Evolutionary conservation across 2,329 filamentous ascomycete genomes (phyloP).

Genomic region (Colletotrichum sp.): DNA sequence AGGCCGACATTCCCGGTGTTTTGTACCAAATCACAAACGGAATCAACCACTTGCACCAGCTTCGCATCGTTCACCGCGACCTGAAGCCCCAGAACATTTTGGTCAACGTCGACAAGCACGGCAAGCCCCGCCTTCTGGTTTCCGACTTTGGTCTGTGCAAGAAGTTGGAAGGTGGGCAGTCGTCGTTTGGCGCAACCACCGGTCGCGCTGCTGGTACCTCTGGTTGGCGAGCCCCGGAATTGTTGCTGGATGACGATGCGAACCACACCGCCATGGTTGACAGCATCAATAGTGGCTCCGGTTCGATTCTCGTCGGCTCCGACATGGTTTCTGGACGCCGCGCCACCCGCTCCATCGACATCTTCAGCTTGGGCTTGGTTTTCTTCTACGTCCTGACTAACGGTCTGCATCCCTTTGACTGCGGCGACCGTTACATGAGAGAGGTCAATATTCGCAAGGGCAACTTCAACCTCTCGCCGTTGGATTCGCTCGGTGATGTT

Average conservation of each 20-base stretch:
- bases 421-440: slow-evolving; percentile 91
- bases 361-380: slow-evolving; percentile 96
- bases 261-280: slow-evolving; percentile 55
- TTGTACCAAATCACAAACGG: slow-evolving; percentile 90
- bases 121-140: slow-evolving; percentile 83
- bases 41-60: slow-evolving; percentile 84
- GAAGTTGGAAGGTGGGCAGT: slow-evolving; percentile 92
- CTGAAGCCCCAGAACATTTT: slow-evolving; percentile 98
- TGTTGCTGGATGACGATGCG: slow-evolving; percentile 80
- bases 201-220: slow-evolving; percentile 92
- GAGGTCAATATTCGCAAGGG: slow-evolving; percentile 98
- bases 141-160: slow-evolving; percentile 98
- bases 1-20: slow-evolving; percentile 77
- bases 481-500: slow-evolving; percentile 81
- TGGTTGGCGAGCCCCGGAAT: slow-evolving; percentile 94
- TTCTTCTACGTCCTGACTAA: slow-evolving; percentile 98
- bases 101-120: slow-evolving; percentile 74
- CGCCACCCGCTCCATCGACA: slow-evolving; percentile 94
- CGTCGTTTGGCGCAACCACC: slow-evolving; percentile 92
- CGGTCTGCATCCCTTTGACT: slow-evolving; percentile 91
- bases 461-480: slow-evolving; percentile 71
- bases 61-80: slow-evolving; percentile 96
- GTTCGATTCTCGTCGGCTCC: slow-evolving; percentile 60
- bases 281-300: slow-evolving; percentile 66
- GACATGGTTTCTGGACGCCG: slow-evolving; percentile 71